phyloP scores from a whole-genome alignment of 148 eudicot genomes.

The Fagopyrum esculentum region DNA sequence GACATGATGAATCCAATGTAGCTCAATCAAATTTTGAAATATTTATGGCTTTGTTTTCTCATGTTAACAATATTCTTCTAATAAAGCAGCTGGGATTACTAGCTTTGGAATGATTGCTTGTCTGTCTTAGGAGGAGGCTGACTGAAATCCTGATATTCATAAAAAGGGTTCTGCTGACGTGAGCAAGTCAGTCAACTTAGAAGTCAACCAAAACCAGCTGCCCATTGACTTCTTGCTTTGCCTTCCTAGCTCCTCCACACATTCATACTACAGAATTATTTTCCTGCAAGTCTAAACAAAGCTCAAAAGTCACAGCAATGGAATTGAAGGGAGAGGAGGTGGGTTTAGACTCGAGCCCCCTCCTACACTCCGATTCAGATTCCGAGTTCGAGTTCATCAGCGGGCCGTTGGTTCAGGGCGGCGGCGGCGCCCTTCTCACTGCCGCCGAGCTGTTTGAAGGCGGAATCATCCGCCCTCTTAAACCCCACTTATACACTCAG shows the following conservation, averaged over 20 bases:
- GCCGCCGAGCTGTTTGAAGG: conserved; percentile 32
- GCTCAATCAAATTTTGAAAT: conserved; percentile 8
- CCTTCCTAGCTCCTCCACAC: background rate
- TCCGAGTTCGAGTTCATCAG: conserved; percentile 56
- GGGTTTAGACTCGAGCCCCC: no score
- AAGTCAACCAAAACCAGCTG: conserved; percentile 3
- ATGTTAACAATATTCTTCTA: conserved; percentile 1
- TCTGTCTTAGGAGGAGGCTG: background rate
- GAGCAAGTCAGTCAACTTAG: background rate
- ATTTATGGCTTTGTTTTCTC: background rate
- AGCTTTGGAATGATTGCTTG: background rate
- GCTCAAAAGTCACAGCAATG: no score
- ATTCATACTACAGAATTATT: no score
- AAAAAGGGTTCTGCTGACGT: background rate
- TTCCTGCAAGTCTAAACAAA: no score
- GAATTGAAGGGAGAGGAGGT: no score
- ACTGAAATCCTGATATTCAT: background rate
- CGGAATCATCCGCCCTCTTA: conserved; percentile 28
- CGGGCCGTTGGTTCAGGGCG: conserved; percentile 31
- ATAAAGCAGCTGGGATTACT: background rate
- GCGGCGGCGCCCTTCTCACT: conserved; percentile 11
- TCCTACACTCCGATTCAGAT: background rate
- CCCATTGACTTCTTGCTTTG: no score
- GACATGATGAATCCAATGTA: conserved; percentile 2
- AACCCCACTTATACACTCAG: background rate